Percentiles rank a stretch among this genome's conserved stretches.
Evolutionary conservation across 2,329 filamentous ascomycete genomes (phyloP).

Genomic region (Coniochaeta sp.): DNA sequence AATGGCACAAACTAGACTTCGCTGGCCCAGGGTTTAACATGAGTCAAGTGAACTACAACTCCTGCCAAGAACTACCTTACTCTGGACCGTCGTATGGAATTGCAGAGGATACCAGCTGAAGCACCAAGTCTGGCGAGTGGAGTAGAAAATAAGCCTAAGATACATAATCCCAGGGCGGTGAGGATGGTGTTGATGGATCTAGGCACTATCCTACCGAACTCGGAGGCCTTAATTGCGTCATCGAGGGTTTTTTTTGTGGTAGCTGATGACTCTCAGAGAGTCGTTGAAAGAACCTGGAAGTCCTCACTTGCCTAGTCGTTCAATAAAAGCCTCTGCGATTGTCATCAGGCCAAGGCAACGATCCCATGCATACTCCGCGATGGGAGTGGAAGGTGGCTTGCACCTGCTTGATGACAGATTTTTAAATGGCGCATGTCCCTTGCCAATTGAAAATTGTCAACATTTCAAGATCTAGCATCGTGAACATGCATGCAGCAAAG

Average conservation of each 20-base stretch:
- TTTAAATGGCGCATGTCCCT: background rate
- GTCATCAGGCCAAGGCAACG: background rate
- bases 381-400: background rate
- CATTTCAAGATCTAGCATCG: background rate
- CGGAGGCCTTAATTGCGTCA: background rate
- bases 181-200: background rate
- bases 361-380: background rate
- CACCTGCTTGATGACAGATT: background rate
- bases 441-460: background rate
- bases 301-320: background rate
- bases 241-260: background rate
- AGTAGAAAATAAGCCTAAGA: background rate
- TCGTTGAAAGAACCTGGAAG: background rate
- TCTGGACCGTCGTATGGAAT: too few species aligned
- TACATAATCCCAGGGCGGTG: background rate
- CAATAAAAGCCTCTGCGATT: background rate
- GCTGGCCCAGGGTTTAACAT: too few species aligned
- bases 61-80: too few species aligned
- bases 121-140: background rate
- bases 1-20: too few species aligned
- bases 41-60: too few species aligned
- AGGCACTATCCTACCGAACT: too few species aligned
- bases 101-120: background rate
- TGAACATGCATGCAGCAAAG: background rate
- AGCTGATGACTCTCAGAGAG: background rate